These are phyloP conservation scores for Suhomyces kilbournensis DNA, from an alignment of 805 yeast species.

Conservation along the genomic window DNA sequence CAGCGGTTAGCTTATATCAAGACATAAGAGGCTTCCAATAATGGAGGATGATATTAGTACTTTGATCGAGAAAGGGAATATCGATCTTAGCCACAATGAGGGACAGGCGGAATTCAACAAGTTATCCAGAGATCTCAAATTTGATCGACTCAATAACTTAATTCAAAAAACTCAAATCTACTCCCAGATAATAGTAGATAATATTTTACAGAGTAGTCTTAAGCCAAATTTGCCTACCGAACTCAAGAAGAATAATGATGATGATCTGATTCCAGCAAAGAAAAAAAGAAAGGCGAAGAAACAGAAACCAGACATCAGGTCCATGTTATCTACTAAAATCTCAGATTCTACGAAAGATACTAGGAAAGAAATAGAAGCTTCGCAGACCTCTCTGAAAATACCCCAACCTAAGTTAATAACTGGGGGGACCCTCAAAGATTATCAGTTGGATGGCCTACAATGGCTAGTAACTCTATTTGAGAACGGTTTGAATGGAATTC, in stretches of 20 bases:
- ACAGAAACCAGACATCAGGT: slow-evolving; percentile 30
- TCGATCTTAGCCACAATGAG: slow-evolving; percentile 4
- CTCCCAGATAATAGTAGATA: slow-evolving; percentile 81
- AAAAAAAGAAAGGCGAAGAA: slow-evolving; percentile 11
- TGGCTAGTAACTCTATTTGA: slow-evolving; percentile 89
- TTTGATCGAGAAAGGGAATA: slow-evolving; percentile 1
- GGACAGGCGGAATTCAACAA: slow-evolving; percentile 43
- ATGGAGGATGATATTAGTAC: slow-evolving; percentile 4
- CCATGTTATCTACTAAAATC: slow-evolving; percentile 13
- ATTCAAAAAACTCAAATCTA: slow-evolving; percentile 88
- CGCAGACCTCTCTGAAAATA: slow-evolving; percentile 15
- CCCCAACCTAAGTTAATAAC: slow-evolving; percentile 28
- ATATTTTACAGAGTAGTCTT: slow-evolving; percentile 54
- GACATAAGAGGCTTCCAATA: not conserved
- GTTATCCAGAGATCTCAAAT: slow-evolving; percentile 52
- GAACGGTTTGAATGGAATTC: slow-evolving; percentile 90
- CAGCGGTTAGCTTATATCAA: not conserved
- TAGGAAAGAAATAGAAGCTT: slow-evolving; percentile 22
- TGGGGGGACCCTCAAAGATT: slow-evolving; percentile 66
- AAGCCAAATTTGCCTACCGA: not conserved
- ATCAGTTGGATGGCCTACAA: slow-evolving; percentile 86
- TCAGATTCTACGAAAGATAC: slow-evolving; percentile 17
- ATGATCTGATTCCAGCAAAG: slow-evolving; percentile 8
- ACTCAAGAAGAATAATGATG: not conserved
- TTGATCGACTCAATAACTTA: slow-evolving; percentile 64